Evolutionary conservation across 2,329 filamentous ascomycete genomes (phyloP), one percentile per base, ranked within the genome.

Genomic region (Colletotrichum trifolii): DNA sequence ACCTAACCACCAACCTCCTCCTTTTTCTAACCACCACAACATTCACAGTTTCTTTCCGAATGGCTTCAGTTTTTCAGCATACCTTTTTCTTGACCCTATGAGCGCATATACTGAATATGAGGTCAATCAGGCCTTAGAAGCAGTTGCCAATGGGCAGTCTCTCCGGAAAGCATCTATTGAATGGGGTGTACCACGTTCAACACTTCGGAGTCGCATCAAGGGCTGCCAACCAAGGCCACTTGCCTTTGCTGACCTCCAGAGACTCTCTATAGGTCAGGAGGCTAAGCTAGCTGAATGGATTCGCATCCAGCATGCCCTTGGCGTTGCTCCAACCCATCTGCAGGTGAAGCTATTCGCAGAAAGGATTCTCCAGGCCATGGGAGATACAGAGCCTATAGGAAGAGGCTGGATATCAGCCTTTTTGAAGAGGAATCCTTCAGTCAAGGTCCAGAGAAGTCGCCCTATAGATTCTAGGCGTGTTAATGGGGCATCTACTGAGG

Each of bases 61-160:
- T 8, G 11, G 8, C 11, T 15, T 9, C 33, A 55, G 2, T n/a
- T 34, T 34, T 43, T 54, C n/a, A n/a, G n/a, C n/a, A n/a, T n/a
- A n/a, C n/a, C n/a, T n/a, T n/a, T 11, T 40, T 25, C 5, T 2
- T 8, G 17, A 2, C 15, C 13, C n/a, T 11, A 56, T 56, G n/a
- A 35, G 11, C 34, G 2, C 39, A 11, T 56, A 56, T 15, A 48
- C 15, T 11, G 35, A 56, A 40, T 45, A n/a, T n/a, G n/a, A n/a
- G n/a, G n/a, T n/a, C n/a, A n/a, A n/a, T n/a, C n/a, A n/a, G n/a
- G n/a, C n/a, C 13, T 6, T 56, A 13, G 7, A 56, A 4, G 54
- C 54, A 13, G 69, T 69, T 10, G 69, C 45, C 33, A 76, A 43
- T 33, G 71, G 57, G 15, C 7, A 7, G 9, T 38, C 33, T 34